phyloP scores from a whole-genome alignment of 306 rosid species.

The Acacia confusa region DNA sequence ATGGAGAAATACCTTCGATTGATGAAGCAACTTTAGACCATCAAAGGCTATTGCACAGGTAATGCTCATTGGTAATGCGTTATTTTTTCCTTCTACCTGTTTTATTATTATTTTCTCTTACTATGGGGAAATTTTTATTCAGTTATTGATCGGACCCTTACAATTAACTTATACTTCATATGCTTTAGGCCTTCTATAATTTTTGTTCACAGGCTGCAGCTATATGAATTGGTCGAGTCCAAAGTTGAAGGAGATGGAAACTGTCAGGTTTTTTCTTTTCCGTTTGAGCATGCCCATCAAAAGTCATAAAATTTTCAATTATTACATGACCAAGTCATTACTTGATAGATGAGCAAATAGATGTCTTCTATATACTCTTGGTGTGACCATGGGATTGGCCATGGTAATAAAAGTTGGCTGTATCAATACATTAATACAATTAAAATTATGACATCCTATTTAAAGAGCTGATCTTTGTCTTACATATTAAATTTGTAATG shows the following conservation, averaged over 20 bases:
- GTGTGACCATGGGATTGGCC: neutral
- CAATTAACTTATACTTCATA: neutral
- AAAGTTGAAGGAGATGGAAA: conserved; percentile 17
- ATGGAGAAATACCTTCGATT: conserved; percentile 18
- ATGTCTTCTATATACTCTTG: neutral
- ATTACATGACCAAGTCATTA: neutral
- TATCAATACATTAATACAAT: neutral
- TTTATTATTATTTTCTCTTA: neutral
- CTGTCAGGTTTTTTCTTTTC: conserved; percentile 10
- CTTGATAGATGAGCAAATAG: neutral
- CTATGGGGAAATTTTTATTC: neutral
- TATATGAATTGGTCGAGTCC: conserved; percentile 14
- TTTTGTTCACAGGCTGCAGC: neutral
- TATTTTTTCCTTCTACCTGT: neutral
- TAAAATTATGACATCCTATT: neutral
- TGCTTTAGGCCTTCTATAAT: neutral
- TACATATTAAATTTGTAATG: neutral
- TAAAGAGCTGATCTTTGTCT: neutral
- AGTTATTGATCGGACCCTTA: neutral
- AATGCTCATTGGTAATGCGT: neutral
- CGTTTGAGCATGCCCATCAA: neutral
- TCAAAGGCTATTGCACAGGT: conserved; percentile 12
- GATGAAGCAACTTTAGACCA: conserved; percentile 12
- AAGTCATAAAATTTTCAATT: neutral
- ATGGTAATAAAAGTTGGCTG: neutral